These are phyloP conservation scores for Ustilago tritici DNA, from an alignment of 1,284 basidiomycete species.

Conservation along the genomic window DNA sequence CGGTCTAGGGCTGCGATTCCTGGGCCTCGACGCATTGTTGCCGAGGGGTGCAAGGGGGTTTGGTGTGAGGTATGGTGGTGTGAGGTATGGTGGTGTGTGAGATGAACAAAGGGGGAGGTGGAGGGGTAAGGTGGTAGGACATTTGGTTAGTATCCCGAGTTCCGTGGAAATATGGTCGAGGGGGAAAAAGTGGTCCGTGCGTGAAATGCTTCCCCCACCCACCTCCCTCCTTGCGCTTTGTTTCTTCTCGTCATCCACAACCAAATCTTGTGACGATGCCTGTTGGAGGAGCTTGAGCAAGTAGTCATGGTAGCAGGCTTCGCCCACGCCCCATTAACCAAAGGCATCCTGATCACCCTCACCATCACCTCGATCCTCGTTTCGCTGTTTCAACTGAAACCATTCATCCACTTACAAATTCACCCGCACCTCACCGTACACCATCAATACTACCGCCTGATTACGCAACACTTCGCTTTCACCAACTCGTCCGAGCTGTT, in stretches of 20 bases:
- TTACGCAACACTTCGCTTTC: slow-evolving; percentile 81
- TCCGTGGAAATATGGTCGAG: not conserved
- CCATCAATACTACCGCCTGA: slow-evolving; percentile 84
- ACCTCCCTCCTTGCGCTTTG: not conserved
- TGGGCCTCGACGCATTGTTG: slow-evolving; percentile 72
- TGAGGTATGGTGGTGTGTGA: not conserved
- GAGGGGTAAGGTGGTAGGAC: not conserved
- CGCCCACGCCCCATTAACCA: slow-evolving; percentile 44
- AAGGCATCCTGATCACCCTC: slow-evolving; percentile 38
- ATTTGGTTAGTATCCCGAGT: not conserved
- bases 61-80: not conserved
- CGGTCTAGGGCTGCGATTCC: slow-evolving; percentile 73
- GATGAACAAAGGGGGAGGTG: not conserved
- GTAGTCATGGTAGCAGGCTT: slow-evolving; percentile 49
- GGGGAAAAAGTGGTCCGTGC: not conserved
- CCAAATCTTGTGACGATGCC: not conserved
- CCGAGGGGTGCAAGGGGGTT: not conserved
- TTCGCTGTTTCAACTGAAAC: slow-evolving; percentile 67
- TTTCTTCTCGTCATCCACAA: not conserved
- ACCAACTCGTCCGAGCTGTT: slow-evolving; percentile 87
- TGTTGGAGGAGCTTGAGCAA: not conserved
- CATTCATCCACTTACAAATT: slow-evolving; percentile 50
- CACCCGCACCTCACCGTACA: slow-evolving; percentile 74
- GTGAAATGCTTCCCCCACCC: not conserved
- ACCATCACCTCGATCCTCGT: slow-evolving; percentile 24